Evolutionary conservation across 2,329 filamentous ascomycete genomes (phyloP).

Genomic region (Paecilomyces formosus): DNA sequence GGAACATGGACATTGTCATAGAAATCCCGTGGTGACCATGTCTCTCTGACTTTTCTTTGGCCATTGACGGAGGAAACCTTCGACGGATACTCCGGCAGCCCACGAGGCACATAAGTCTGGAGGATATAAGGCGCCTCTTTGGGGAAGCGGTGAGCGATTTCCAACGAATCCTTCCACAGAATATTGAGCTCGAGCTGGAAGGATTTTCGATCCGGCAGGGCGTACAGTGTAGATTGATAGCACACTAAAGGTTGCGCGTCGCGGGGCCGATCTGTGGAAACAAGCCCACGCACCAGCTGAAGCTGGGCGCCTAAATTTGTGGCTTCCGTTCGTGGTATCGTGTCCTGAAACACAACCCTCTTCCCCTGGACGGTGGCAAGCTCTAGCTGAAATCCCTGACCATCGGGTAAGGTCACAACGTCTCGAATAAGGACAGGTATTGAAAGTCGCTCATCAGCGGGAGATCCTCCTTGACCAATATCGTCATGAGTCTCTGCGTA

Average conservation of each 20-base stretch:
- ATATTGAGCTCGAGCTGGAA: slow-evolving; percentile 23
- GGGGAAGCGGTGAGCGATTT: slow-evolving; percentile 14
- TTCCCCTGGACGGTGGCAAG: slow-evolving; percentile 11
- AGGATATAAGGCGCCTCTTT: slow-evolving; percentile 15
- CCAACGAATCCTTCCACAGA: slow-evolving; percentile 28
- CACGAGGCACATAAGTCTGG: slow-evolving; percentile 20
- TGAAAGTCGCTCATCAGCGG: not conserved
- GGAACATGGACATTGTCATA: slow-evolving; percentile 43
- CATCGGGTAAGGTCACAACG: not conserved
- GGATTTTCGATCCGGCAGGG: slow-evolving; percentile 8
- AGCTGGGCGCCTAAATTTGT: slow-evolving; percentile 17
- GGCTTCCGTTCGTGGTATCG: slow-evolving; percentile 9
- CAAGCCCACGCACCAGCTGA: slow-evolving; percentile 11
- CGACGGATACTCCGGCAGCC: slow-evolving; percentile 7
- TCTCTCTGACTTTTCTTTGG: not conserved
- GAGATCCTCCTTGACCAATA: not conserved
- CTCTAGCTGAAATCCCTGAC: slow-evolving; percentile 9
- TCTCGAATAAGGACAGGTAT: not conserved
- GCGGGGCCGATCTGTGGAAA: slow-evolving; percentile 18
- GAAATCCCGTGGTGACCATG: slow-evolving; percentile 35
- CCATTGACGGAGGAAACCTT: not conserved
- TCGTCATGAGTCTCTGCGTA: not conserved
- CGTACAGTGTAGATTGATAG: slow-evolving; percentile 23
- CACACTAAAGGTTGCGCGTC: slow-evolving; percentile 17
- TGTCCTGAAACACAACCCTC: slow-evolving; percentile 12